These are phyloP conservation scores for Parasitella parasitica DNA, from an alignment of 371 early-diverging fungal species.

Conservation along the genomic window DNA sequence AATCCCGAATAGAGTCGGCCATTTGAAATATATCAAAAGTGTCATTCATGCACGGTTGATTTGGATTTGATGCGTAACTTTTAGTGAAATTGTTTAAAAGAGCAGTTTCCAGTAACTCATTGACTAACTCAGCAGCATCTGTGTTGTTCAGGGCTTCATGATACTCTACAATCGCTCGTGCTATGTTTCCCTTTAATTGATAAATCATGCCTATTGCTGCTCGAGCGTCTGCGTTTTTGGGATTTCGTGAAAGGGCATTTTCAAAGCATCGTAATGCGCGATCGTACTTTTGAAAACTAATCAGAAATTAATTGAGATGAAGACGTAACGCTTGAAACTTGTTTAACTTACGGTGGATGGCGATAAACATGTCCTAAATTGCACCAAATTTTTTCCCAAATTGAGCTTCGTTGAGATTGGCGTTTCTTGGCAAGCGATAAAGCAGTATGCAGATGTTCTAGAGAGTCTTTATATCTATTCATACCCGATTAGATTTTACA, in stretches of 20 bases:
- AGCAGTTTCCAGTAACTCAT: constrained; percentile 11
- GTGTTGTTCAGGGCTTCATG: constrained; percentile 38
- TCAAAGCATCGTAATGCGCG: constrained; percentile 52
- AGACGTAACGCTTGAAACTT: background rate
- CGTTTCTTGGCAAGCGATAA: constrained; percentile 48
- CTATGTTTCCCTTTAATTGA: constrained; percentile 45
- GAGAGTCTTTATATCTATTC: constrained; percentile 53
- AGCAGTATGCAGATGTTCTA: constrained; percentile 53
- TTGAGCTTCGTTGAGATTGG: constrained; percentile 30
- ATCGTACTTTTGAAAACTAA: constrained; percentile 14
- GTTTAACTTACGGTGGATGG: constrained; percentile 49
- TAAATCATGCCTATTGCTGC: constrained; percentile 54
- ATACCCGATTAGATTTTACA: background rate
- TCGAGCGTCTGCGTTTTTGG: constrained; percentile 30
- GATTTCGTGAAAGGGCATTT: constrained; percentile 46
- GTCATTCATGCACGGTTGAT: background rate
- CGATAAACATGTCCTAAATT: constrained; percentile 75
- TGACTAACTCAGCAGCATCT: background rate
- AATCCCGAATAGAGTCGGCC: background rate
- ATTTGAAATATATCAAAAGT: constrained; percentile 8
- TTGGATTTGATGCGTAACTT: background rate
- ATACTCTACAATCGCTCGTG: constrained; percentile 57
- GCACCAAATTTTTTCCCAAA: constrained; percentile 66
- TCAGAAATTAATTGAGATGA: background rate
- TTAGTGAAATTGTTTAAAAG: background rate